A percentile compares a stretch with the other conserved stretches of the same genome.
Conservation (phyloP, 352 stramenopile genomes). For the Hyaloperonospora arabidopsidis region DNA sequence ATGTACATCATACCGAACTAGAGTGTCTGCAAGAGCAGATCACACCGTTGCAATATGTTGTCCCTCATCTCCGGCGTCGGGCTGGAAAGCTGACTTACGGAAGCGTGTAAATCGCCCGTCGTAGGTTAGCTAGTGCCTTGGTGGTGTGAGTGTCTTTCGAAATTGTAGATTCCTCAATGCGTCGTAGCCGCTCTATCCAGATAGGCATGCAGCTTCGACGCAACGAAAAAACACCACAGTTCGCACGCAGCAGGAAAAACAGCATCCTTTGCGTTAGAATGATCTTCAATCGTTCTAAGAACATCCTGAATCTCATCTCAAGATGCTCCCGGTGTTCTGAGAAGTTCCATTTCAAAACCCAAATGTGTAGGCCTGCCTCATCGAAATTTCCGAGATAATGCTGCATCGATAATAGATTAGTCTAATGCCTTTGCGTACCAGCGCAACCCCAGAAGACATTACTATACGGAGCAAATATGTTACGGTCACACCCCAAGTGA, state of each 20-base stretch:
- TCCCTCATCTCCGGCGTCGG: neutral
- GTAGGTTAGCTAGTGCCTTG: too few relatives aligned
- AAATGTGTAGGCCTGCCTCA: neutral
- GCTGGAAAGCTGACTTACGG: neutral
- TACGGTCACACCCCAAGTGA: neutral
- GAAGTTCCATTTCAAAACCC: neutral
- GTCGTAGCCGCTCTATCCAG: neutral
- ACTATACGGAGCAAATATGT: neutral
- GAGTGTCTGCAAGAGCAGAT: neutral
- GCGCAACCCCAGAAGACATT: neutral
- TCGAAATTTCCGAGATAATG: neutral
- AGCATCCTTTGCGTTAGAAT: neutral
- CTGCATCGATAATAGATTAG: neutral
- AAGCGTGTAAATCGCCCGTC: neutral
- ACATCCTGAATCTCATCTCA: neutral
- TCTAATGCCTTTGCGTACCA: neutral
- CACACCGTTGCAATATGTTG: neutral
- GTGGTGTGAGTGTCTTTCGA: neutral
- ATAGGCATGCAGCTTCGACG: too few relatives aligned
- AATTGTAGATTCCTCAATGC: neutral
- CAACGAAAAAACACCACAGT: too few relatives aligned
- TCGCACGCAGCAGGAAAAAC: neutral
- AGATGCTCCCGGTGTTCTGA: neutral
- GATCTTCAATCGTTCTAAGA: neutral
- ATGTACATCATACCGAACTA: neutral